A percentile compares a stretch with the other conserved stretches of the same genome.
Evolutionary conservation across 768 basidiomycete genomes (phyloP).

Genomic region (Auricularia cornea): DNA sequence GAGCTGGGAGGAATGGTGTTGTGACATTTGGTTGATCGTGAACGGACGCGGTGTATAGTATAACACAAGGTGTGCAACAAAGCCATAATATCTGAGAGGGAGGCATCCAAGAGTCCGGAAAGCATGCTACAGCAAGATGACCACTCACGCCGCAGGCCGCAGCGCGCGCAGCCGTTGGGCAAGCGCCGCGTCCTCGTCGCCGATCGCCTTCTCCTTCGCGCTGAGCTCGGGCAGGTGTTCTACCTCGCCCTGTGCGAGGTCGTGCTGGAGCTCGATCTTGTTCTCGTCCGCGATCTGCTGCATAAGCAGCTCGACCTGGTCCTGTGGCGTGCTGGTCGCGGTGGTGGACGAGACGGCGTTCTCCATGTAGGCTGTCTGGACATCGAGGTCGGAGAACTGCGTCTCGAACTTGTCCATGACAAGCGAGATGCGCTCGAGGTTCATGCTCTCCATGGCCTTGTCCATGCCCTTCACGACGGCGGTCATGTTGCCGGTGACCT

Average conservation of each 20-base stretch:
- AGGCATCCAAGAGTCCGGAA: no score
- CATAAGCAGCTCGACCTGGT: conserved; percentile 90
- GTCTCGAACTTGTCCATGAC: conserved; percentile 99
- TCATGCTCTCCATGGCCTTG: conserved; percentile 98
- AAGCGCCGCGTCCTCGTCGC: conserved; percentile 73
- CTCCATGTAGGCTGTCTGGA: conserved; percentile 98
- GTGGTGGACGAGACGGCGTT: conserved; percentile 91
- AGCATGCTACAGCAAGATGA: neutral
- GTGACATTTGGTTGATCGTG: no score
- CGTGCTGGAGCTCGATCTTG: conserved; percentile 90
- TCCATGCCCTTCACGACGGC: conserved; percentile 98
- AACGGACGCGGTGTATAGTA: no score
- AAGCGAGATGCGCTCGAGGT: conserved; percentile 90
- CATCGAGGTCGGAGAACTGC: conserved; percentile 94
- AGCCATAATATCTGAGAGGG: no score
- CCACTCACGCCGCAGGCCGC: conserved; percentile 57
- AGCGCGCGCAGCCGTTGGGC: conserved; percentile 85
- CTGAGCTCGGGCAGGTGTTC: conserved; percentile 53
- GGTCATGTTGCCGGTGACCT: conserved; percentile 95
- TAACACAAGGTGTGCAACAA: no score
- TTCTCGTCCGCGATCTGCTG: conserved; percentile 95
- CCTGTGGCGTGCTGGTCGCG: conserved; percentile 89
- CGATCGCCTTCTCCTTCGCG: conserved; percentile 41
- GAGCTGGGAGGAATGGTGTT: no score
- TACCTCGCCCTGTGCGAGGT: conserved; percentile 51